Conservation (phyloP, 1,284 basidiomycete species). For the Cerrena zonata region DNA sequence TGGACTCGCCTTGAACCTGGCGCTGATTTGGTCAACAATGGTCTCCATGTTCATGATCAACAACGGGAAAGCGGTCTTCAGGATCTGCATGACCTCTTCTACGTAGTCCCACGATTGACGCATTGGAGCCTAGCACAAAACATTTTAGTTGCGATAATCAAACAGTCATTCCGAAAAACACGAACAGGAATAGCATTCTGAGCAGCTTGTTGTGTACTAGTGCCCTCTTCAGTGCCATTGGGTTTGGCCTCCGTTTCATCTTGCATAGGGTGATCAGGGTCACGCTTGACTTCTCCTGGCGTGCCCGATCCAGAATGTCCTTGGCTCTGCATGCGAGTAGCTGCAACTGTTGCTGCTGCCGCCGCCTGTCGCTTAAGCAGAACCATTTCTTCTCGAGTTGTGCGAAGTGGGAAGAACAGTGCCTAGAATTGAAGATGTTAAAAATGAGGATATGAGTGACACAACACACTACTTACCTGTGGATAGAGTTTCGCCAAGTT, state of each 20-base stretch:
- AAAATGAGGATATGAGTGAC: constrained; percentile 6
- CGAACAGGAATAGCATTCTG: background rate
- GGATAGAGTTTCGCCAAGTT: constrained; percentile 91
- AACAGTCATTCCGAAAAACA: background rate
- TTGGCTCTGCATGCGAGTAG: constrained; percentile 4
- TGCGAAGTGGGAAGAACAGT: constrained; percentile 91
- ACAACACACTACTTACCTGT: constrained; percentile 54
- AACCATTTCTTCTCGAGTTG: constrained; percentile 84
- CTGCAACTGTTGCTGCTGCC: constrained; percentile 31
- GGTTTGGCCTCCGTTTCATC: constrained; percentile 5
- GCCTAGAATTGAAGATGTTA: constrained; percentile 50
- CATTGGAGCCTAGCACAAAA: constrained; percentile 28
- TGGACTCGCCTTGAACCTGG: constrained; percentile 83
- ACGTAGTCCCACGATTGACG: constrained; percentile 87
- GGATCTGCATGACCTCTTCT: constrained; percentile 89
- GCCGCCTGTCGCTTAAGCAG: constrained; percentile 42
- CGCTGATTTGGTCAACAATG: constrained; percentile 91
- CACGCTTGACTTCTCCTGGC: constrained; percentile 2
- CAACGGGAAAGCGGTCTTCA: constrained; percentile 96
- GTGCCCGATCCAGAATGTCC: background rate
- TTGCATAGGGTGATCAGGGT: constrained; percentile 7
- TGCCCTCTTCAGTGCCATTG: constrained; percentile 10
- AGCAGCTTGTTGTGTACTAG: background rate
- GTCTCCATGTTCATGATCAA: constrained; percentile 94
- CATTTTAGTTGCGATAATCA: background rate